Conservation (phyloP, 2,329 filamentous ascomycete species). For the Cladosporium sp. region DNA sequence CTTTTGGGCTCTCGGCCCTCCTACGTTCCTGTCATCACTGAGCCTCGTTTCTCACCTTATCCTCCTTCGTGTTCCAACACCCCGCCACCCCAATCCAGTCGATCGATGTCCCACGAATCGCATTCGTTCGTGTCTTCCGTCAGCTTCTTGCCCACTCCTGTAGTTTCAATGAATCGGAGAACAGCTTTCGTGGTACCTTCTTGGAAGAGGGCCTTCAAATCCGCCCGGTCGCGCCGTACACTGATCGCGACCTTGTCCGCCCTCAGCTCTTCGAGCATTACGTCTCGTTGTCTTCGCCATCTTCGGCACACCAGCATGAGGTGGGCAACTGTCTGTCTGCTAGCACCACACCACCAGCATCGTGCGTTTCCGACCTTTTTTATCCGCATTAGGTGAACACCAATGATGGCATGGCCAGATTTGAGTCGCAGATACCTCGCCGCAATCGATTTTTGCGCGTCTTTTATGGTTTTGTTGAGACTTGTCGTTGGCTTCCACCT, state of each 20-base stretch:
- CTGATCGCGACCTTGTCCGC: neutral
- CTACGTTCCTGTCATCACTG: too few species aligned
- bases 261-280: neutral
- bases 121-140: neutral
- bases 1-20: too few species aligned
- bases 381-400: neutral
- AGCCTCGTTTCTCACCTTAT: too few species aligned
- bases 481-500: neutral
- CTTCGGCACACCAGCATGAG: neutral
- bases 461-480: neutral
- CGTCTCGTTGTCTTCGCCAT: slow-evolving; percentile 3
- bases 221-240: neutral
- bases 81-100: neutral
- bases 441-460: neutral
- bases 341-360: slow-evolving; percentile 3
- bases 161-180: neutral
- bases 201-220: slow-evolving; percentile 12
- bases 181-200: neutral
- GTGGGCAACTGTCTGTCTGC: too few species aligned
- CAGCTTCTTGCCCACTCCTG: neutral
- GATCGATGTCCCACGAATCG: too few species aligned
- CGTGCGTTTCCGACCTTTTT: neutral
- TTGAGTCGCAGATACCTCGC: neutral
- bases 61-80: too few species aligned
- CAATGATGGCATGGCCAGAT: slow-evolving; percentile 1